Base-by-base conservation (phyloP, 495 filamentous ascomycete species). In the Amorphotheca resinae region DNA sequence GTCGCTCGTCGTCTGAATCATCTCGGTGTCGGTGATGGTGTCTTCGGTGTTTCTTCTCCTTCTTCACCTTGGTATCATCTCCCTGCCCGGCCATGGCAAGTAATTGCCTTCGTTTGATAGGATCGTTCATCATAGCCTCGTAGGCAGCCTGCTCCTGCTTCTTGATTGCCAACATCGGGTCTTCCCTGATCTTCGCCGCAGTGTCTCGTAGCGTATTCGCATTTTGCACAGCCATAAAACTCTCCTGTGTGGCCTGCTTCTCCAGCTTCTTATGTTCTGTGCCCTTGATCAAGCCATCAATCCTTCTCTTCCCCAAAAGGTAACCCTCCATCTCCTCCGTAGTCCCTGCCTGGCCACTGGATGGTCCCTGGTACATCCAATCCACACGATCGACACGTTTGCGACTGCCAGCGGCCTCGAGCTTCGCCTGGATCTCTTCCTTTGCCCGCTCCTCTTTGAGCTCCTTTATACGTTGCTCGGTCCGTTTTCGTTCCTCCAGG, bases 311-410 rank as follows among this genome's bases (percentile, higher is more conserved):
- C 9, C 91, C 91, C 12, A 98, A 70, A 5, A 98, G 62, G 56
- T 93, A 96, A 6, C 83, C 86, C 53, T 98, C 91, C 73, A 82
- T 87, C 61, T 96, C 93, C 58, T 94, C 88, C 0, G 80, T 81
- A 44, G 85, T 86, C 36, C 87, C 84, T 16, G 70, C 73, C 50
- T 81, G 79, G 20, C 83, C 85, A 50, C 74, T 78, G 26, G 82
- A 80, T 7, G 91, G 87, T 1, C 87, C 91, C 51, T 77, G 69
- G 63, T 98, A 98, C 85, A 98, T 94, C 84, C 93, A 98, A 54
- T 98, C 89, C 15, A 98, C 91, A 9, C 86, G 75, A 48, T 86
- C 77, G 1, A 77, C 57, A 25, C 76, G 72, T 45, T 77, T 81
- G 45, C 73, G 70, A 14, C 87, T 87, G 23, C 93, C 93, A 9